These are phyloP conservation scores for Quercus rubra DNA, from an alignment of 306 rosid genomes.

Conservation along the genomic window DNA sequence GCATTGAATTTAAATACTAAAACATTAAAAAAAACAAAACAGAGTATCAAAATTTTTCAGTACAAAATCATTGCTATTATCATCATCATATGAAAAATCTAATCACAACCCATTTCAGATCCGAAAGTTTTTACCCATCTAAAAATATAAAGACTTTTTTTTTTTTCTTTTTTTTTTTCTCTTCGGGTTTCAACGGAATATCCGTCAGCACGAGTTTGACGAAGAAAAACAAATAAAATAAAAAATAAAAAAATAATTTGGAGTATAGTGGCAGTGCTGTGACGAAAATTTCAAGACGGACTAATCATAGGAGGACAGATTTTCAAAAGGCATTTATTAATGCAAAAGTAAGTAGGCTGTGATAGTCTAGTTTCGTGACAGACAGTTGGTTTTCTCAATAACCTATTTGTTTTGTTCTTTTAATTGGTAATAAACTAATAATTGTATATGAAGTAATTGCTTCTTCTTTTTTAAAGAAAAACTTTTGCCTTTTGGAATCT, in stretches of 20 bases:
- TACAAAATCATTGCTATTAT: slow-evolving; percentile 28
- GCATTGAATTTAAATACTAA: slow-evolving; percentile 17
- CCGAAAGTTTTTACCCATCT: slow-evolving; percentile 35
- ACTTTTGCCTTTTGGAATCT: no score
- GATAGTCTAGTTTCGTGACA: no score
- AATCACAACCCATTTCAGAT: slow-evolving; percentile 48
- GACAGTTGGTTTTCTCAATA: no score
- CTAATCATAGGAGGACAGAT: neutral
- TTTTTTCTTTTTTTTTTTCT: no score
- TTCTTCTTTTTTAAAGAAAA: no score
- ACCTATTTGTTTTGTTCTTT: no score
- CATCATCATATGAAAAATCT: slow-evolving; percentile 35
- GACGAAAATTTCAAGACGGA: neutral
- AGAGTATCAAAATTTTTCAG: slow-evolving; percentile 23
- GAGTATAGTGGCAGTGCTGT: neutral
- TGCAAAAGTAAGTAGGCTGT: no score
- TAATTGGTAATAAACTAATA: no score
- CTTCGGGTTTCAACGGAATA: slow-evolving; percentile 33
- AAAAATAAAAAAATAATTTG: neutral
- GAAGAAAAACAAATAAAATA: neutral
- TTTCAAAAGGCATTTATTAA: neutral
- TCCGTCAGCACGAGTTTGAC: slow-evolving; percentile 40
- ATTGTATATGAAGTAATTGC: no score
- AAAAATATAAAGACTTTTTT: neutral
- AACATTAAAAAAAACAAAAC: slow-evolving; percentile 16